A percentile compares a stretch with the other conserved stretches of the same genome.
phyloP scores from a whole-genome alignment of 371 early-diverging fungal genomes.

The Syncephalastrum monosporum region DNA sequence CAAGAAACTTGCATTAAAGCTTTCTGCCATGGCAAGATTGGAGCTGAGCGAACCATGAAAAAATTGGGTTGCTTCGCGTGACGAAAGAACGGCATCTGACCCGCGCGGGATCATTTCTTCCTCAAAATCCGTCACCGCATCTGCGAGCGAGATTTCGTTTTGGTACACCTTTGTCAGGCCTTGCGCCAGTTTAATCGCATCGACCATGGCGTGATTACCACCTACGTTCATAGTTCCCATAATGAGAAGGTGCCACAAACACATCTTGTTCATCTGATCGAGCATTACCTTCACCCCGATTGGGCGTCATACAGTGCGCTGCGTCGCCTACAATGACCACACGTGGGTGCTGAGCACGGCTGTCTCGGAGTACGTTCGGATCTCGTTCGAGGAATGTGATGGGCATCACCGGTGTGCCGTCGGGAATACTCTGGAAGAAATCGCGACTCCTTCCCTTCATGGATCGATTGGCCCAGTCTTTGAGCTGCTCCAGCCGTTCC shows the following conservation, averaged over 20 bases:
- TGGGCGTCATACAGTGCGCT: constrained; percentile 21
- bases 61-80: no score
- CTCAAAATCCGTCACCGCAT: no score
- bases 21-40: no score
- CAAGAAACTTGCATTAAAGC: no score
- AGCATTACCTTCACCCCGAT: constrained; percentile 21
- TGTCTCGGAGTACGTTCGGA: no score
- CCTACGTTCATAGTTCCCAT: constrained; percentile 12
- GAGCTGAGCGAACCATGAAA: no score
- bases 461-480: constrained; percentile 2
- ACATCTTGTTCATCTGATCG: background rate
- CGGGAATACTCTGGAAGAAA: background rate
- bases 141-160: background rate
- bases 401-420: background rate
- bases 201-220: constrained; percentile 39
- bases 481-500: constrained; percentile 11
- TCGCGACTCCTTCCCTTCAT: background rate
- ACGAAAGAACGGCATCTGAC: no score
- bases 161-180: constrained; percentile 13
- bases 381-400: constrained; percentile 16
- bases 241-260: background rate
- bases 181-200: constrained; percentile 20
- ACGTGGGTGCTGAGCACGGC: background rate
- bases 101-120: no score
- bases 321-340: constrained; percentile 26